Conservation (phyloP, 2,329 filamentous ascomycete genomes). For the Aurifilum marmelostoma region DNA sequence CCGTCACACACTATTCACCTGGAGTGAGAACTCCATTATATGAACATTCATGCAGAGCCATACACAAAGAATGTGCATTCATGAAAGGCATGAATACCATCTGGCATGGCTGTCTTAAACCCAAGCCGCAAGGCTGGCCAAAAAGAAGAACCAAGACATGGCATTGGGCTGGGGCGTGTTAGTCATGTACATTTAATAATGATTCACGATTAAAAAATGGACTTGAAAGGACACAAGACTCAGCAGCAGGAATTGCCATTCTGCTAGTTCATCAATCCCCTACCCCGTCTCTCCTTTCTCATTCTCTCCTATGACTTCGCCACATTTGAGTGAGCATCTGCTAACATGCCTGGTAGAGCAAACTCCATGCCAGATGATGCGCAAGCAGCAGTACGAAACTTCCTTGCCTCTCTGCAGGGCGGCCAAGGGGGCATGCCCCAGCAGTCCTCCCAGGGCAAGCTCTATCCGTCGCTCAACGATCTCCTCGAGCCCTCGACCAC, state of each 20-base stretch:
- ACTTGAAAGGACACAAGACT: constrained; percentile 19
- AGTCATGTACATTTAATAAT: constrained; percentile 29
- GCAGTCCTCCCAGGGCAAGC: constrained; percentile 55
- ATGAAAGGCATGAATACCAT: constrained; percentile 2
- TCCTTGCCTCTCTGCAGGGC: constrained; percentile 79
- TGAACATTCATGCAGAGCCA: not conserved
- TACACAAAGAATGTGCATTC: not conserved
- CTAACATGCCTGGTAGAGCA: constrained; percentile 52
- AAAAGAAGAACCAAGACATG: constrained; percentile 7
- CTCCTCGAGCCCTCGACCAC: constrained; percentile 79
- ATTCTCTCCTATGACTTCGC: not conserved
- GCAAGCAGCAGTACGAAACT: constrained; percentile 80
- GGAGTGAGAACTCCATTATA: not conserved
- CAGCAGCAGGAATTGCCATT: not conserved
- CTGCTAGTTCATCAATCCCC: not conserved
- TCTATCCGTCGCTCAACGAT: constrained; percentile 84
- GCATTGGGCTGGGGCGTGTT: constrained; percentile 14
- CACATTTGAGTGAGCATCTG: constrained; percentile 8
- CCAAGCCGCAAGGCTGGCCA: constrained; percentile 21
- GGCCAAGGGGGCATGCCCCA: constrained; percentile 45
- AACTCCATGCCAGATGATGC: constrained; percentile 67
- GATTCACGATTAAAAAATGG: constrained; percentile 26
- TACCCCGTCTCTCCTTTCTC: constrained; percentile 37
- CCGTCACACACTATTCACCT: not conserved
- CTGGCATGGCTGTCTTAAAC: constrained; percentile 18